Base-by-base conservation (phyloP, 768 basidiomycete species). In the Collybiopsis luxurians region DNA sequence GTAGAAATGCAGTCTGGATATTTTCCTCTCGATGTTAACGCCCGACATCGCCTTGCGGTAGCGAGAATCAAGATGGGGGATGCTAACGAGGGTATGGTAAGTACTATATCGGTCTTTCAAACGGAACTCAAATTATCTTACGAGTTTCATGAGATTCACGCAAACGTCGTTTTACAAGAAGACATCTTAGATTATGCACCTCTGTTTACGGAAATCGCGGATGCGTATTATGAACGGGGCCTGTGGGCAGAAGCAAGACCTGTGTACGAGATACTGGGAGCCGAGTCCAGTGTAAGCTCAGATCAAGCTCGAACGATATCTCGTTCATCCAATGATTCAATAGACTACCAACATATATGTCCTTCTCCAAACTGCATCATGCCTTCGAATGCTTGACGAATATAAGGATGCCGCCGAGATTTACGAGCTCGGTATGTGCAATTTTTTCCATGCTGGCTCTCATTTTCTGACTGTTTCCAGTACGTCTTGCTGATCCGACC, bases 31-130 rank as follows among this genome's bases (percentile, higher is more conserved):
- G 90, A 93, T 65, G 77, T 88, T 10, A 87, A 91, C 60, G 82
- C 95, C 1, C 75, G 96, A 52, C 89, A 95, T 69, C 79, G 95
- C 27, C 73, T 98, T 2, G 92, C 92, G 0, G 76, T 97, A 12
- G 84, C 91, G 2, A 78, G 96, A 57, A 81, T 97, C 23, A 89
- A 85, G 68, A 79, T 90, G 73, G 89, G 90, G 0, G 84, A 95
- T 56, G 65, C 82, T 12, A 85, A 86, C 7, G 93, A 97, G 66
- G 95, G 90, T 12, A 86, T 86, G 78, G 95, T 94, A 53, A 47
- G 78, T 69, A n/a, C n/a, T n/a, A n/a, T n/a, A n/a, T 24, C 30
- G 43, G 57, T 17, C 23, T 26, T 24, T 31, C 30, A 34, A 24
- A 58, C 10, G 30, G 46, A 44, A 36, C 45, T 19, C 9, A 51